phyloP scores from a whole-genome alignment of 1,284 basidiomycete species.

The Phellinidium pouzarii region DNA sequence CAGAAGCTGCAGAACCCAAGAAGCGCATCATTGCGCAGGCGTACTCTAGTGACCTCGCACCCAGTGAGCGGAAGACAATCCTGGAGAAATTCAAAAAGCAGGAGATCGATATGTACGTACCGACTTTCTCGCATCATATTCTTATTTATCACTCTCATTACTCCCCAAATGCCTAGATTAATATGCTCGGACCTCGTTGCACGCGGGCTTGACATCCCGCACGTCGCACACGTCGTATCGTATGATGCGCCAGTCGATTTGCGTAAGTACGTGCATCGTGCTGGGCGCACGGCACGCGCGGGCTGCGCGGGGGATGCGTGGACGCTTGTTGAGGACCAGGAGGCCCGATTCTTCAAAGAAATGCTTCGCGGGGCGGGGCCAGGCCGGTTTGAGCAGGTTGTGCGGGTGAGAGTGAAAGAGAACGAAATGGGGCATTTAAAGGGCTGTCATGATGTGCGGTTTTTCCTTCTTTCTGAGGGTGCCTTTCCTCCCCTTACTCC shows the following conservation, averaged over 20 bases:
- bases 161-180: constrained; percentile 43
- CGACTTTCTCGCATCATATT: constrained; percentile 4
- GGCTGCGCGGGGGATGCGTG: constrained; percentile 84
- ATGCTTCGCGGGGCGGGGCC: constrained; percentile 62
- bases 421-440: constrained; percentile 52
- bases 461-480: too few species aligned
- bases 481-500: too few species aligned
- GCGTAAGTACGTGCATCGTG: constrained; percentile 95
- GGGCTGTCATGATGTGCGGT: constrained; percentile 59
- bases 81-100: constrained; percentile 78
- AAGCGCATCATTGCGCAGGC: constrained; percentile 46
- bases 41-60: constrained; percentile 85
- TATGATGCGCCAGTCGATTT: constrained; percentile 97
- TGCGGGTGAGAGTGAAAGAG: constrained; percentile 63
- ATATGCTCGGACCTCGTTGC: constrained; percentile 95
- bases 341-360: constrained; percentile 83
- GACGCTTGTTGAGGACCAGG: constrained; percentile 94
- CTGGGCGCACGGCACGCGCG: constrained; percentile 91
- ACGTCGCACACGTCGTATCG: constrained; percentile 87
- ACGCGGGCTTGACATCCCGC: constrained; percentile 92
- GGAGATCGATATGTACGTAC: constrained; percentile 74
- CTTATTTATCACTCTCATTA: not conserved
- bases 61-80: constrained; percentile 69
- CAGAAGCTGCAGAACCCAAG: constrained; percentile 14
- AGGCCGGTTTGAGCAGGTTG: constrained; percentile 68